Evolutionary conservation across 495 filamentous ascomycete genomes (phyloP), one percentile per base, ranked within the genome.

Genomic region (Recurvomyces mirabilis): DNA sequence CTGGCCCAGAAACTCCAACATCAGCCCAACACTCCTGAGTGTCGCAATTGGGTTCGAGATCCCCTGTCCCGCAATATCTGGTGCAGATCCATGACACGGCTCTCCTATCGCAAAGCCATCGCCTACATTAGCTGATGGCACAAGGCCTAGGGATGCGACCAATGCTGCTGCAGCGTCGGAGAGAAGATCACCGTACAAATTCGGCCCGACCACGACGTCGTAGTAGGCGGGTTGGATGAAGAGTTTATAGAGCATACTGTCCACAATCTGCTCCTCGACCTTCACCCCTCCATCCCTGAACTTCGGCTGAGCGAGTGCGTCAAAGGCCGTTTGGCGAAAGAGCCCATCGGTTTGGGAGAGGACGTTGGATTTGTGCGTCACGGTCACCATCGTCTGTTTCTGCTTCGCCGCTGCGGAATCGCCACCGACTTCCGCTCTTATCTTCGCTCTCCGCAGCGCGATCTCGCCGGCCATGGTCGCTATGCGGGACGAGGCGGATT

Each of bases 201-300:
- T 98, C 5, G 91, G 91, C 23, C 93, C 91, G 28, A 98, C 91
- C 54, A 98, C 91, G 43, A 98, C 93, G 60, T 98, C 91, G 77
- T 96, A 98, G 54, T 75, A 76, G 50, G 77, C 75, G 36, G 91
- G 91, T 65, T 94, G 84, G 13, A 87, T 86, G 79, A 96, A 95
- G 33, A 98, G 80, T 72, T 96, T 96, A 75, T 98, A 98, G 30
- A 96, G 86, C 91, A 98, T 98, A 29, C 78, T 84, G 64, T 98
- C 91, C 45, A 98, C 89, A 53, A 98, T 98, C 72, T 98, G 91
- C 72, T 98, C 91, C 61, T 98, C 93, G 37, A 93, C 75, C 20
- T 67, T 65, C 23, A 96, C 68, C 24, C 58, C 63, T 23, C 94
- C 69, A 24, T 57, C 62, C 46, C 68, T 72, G 18, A 56, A 66